These are phyloP conservation scores for Candida berthetii DNA, from an alignment of 805 yeast species.

Conservation along the genomic window DNA sequence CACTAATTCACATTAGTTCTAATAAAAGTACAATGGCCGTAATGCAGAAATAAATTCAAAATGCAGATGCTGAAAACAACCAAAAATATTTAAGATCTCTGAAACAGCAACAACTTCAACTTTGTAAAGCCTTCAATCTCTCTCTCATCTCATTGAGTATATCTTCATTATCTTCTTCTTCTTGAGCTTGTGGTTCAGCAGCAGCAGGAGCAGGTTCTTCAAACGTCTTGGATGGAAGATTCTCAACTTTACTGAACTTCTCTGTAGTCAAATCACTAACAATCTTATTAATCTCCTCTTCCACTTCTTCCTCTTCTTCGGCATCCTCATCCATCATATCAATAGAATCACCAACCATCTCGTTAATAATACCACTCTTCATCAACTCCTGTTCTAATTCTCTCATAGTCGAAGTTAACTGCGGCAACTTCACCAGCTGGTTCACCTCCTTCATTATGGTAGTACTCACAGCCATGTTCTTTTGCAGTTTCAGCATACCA, in stretches of 20 bases:
- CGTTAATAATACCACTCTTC: constrained; percentile 83
- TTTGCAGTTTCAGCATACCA: constrained; percentile 75
- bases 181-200: constrained; percentile 27
- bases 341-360: constrained; percentile 89
- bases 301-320: constrained; percentile 60
- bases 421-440: constrained; percentile 70
- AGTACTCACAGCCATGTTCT: constrained; percentile 73
- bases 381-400: constrained; percentile 82
- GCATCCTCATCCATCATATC: constrained; percentile 48
- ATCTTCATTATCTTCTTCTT: constrained; percentile 63
- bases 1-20: too few species aligned
- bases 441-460: constrained; percentile 87
- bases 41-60: too few species aligned
- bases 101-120: constrained; percentile 25
- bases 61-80: too few species aligned
- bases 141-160: constrained; percentile 85
- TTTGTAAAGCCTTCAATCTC: constrained; percentile 78
- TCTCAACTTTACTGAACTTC: constrained; percentile 31
- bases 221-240: constrained; percentile 23
- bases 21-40: too few species aligned
- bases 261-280: constrained; percentile 38
- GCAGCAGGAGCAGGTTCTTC: constrained; percentile 16
- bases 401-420: constrained; percentile 74
- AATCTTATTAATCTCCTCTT: constrained; percentile 58
- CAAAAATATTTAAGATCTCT: too few species aligned